Conservation (phyloP, 305 asterid species). For the Coffea humblotiana region DNA sequence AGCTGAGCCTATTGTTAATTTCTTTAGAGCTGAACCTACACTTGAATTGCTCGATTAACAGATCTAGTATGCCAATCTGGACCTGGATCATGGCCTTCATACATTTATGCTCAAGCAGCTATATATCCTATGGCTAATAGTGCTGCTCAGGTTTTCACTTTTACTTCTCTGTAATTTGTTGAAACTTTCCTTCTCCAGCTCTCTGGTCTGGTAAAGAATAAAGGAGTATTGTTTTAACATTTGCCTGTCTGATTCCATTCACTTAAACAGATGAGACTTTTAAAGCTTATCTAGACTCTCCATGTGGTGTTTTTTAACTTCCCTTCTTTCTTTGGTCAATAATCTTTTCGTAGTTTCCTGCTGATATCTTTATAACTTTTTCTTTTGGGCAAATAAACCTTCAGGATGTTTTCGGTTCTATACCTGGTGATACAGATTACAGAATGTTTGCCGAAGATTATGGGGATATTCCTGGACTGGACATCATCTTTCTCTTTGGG, state of each 20-base stretch:
- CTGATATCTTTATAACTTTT: constrained; percentile 4
- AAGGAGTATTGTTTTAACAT: neutral
- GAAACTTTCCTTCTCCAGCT: constrained; percentile 24
- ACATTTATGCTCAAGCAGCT: constrained; percentile 86
- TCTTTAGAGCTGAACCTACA: constrained; percentile 16
- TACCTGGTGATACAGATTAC: constrained; percentile 99
- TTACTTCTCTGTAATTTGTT: constrained; percentile 54
- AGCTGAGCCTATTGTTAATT: neutral
- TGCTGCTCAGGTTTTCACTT: constrained; percentile 84
- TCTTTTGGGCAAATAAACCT: constrained; percentile 24
- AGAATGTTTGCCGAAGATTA: constrained; percentile 88
- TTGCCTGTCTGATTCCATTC: neutral
- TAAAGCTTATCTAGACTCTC: neutral
- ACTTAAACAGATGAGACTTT: neutral
- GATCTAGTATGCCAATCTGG: constrained; percentile 99
- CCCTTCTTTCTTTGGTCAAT: constrained; percentile 1
- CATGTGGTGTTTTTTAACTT: constrained; percentile 1
- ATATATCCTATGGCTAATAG: constrained; percentile 94
- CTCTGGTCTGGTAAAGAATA: neutral
- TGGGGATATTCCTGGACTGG: constrained; percentile 98
- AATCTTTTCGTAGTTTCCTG: constrained; percentile 6
- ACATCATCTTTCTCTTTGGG: constrained; percentile 92
- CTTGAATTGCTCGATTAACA: constrained; percentile 41
- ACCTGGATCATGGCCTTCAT: constrained; percentile 97
- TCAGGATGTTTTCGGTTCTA: constrained; percentile 87